phyloP scores from a whole-genome alignment of 257 asterid genomes.

The Capsicum chinense region DNA sequence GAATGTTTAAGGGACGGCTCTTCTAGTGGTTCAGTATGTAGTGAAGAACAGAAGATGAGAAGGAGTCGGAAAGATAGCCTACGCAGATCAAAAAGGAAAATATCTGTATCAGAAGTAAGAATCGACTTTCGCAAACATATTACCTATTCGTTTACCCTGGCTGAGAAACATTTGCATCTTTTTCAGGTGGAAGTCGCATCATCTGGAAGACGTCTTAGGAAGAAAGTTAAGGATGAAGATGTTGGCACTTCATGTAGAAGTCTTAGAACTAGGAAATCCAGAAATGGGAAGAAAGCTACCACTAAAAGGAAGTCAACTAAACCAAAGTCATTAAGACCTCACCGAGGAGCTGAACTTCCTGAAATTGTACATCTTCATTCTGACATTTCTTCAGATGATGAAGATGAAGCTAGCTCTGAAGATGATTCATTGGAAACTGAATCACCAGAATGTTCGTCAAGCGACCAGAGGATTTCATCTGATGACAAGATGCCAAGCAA shows the following conservation, averaged over 20 bases:
- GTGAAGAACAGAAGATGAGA: constrained; percentile 54
- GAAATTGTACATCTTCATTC: constrained; percentile 58
- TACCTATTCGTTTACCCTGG: constrained; percentile 35
- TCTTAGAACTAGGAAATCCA: constrained; percentile 58
- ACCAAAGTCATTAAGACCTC: constrained; percentile 70
- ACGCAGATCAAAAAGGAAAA: constrained; percentile 81
- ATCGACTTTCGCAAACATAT: constrained; percentile 31
- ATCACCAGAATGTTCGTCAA: constrained; percentile 54
- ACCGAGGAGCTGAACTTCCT: constrained; percentile 70
- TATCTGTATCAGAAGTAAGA: constrained; percentile 70
- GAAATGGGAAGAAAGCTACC: constrained; percentile 44
- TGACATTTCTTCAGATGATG: constrained; percentile 71
- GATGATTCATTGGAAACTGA: constrained; percentile 66
- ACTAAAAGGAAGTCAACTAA: constrained; percentile 58
- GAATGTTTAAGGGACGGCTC: constrained; percentile 54
- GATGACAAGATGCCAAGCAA: constrained; percentile 43
- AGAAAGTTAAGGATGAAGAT: constrained; percentile 57
- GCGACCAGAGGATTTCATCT: constrained; percentile 43
- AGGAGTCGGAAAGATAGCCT: constrained; percentile 54
- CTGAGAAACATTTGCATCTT: constrained; percentile 40
- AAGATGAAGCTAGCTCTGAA: constrained; percentile 58
- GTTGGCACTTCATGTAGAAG: constrained; percentile 66
- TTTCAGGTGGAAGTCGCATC: constrained; percentile 67
- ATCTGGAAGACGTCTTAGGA: constrained; percentile 66
- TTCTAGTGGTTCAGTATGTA: constrained; percentile 63